Base-by-base conservation (phyloP, 2,329 filamentous ascomycete genomes). In the Exophiala bonariae region DNA sequence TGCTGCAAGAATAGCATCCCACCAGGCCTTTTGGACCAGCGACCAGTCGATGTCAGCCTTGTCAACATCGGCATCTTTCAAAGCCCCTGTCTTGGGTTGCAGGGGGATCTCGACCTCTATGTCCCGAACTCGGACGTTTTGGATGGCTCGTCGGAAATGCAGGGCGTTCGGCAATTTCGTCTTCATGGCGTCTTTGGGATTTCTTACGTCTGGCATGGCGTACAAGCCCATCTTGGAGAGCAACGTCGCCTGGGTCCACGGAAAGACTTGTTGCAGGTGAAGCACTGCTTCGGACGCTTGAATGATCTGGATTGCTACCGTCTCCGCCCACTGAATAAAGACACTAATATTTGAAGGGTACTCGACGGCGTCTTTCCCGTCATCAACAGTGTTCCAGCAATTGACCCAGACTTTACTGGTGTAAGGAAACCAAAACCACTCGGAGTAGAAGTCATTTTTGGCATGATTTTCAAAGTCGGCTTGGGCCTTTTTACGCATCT, bases 361-460 rank as follows among this genome's bases (percentile, higher is more conserved):
- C 11, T 41, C 38, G 14, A 13, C 11, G 10, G 38, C 38, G 11
- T 20, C 38, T 10, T 7, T 41, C 14, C 17, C 20, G 16, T 41
- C 38, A 13, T 41, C n/a, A n/a, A 13, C 13, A 13, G 59, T 61
- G 43, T 74, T 68, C 71, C 72, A 75, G 23, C 65, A 69, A 50
- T 76, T 73, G 9, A 74, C 65, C 71, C 72, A 75, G 3, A 66
- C 63, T 28, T 68, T 62, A 33, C 67, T 61, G 16, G 68, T 66
- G 44, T 72, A 74, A 0, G 73, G 66, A 49, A 75, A 76, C 73
- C 73, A 76, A 53, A 76, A 76, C 69, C 70, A 76, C 52, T 76
- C 72, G 22, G 62, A 59, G 41, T 75, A 76, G 49, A 72, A 76
- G 38, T 69, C 63, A 28, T 70, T 63, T 0, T 54, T 56, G 13